Conservation (phyloP, 768 basidiomycete species). For the Rhodosporidiobolus odoratus region DNA sequence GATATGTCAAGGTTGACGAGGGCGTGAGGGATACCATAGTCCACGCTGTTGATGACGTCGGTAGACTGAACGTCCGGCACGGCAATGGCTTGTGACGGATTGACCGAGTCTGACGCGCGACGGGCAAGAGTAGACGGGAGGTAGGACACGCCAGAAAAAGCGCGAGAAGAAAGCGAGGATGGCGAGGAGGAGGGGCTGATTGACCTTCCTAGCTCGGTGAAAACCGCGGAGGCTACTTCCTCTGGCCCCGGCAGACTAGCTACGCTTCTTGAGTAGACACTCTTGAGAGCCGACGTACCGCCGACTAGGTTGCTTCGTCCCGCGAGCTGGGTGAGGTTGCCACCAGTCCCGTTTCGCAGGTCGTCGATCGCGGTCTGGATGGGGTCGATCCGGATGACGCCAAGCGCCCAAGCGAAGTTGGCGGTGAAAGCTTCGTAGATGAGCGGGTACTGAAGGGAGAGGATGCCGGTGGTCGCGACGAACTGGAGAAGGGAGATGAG, state of each 20-base stretch:
- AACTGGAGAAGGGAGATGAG: constrained; percentile 76
- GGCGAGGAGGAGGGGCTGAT: neutral
- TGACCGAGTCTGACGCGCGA: neutral
- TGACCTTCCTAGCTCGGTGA: constrained; percentile 4
- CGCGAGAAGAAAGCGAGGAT: neutral
- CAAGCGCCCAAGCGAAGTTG: constrained; percentile 86
- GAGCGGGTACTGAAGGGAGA: constrained; percentile 80
- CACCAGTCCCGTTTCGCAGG: constrained; percentile 79
- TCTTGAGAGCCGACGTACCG: constrained; percentile 39
- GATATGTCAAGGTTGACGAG: constrained; percentile 58
- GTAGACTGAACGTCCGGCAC: constrained; percentile 53
- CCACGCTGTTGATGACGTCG: constrained; percentile 38
- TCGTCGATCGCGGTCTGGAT: constrained; percentile 72
- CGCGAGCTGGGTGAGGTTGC: constrained; percentile 56
- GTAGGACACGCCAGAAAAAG: neutral
- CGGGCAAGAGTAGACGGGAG: neutral
- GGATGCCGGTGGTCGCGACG: constrained; percentile 67
- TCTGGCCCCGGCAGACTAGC: neutral
- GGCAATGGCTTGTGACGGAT: constrained; percentile 23
- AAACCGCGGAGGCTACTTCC: constrained; percentile 3
- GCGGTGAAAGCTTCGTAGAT: constrained; percentile 72
- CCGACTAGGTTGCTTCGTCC: constrained; percentile 23
- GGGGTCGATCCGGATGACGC: constrained; percentile 57
- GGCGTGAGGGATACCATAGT: constrained; percentile 39
- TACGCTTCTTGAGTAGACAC: constrained; percentile 7